Conservation (phyloP, 2,329 filamentous ascomycete genomes). For the Aspergillus sp. region DNA sequence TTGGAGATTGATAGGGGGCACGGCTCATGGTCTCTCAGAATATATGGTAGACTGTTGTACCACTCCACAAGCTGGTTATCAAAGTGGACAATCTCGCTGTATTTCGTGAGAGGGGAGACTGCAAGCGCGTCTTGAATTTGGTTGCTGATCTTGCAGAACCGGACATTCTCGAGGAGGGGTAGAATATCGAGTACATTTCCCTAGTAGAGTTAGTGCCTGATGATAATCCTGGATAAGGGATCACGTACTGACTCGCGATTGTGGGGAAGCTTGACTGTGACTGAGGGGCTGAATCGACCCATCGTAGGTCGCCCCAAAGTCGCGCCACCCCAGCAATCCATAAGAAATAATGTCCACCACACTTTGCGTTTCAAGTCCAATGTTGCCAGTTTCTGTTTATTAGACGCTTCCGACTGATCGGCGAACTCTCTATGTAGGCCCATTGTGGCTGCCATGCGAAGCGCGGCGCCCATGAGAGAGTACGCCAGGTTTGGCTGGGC, state of each 20-base stretch:
- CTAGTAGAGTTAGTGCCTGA: conserved; percentile 35
- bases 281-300: conserved; percentile 68
- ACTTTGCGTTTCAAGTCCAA: conserved; percentile 68
- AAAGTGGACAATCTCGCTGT: conserved; percentile 67
- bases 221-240: conserved; percentile 38
- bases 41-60: conserved; percentile 72
- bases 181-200: conserved; percentile 68
- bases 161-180: conserved; percentile 74
- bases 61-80: conserved; percentile 72
- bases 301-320: conserved; percentile 73
- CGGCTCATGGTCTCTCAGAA: conserved; percentile 66
- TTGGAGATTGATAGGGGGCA: conserved; percentile 73
- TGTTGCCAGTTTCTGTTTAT: conserved; percentile 53
- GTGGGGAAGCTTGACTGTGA: conserved; percentile 67
- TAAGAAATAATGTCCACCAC: conserved; percentile 76
- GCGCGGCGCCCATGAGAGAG: conserved; percentile 70
- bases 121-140: conserved; percentile 77
- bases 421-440: conserved; percentile 70
- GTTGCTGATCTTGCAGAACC: conserved; percentile 79
- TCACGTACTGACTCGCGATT: conserved; percentile 46
- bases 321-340: conserved; percentile 75
- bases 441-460: conserved; percentile 75
- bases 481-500: conserved; percentile 79
- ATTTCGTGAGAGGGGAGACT: conserved; percentile 68
- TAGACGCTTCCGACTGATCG: conserved; percentile 49